A percentile compares a stretch with the other conserved stretches of the same genome.
Evolutionary conservation across 768 basidiomycete genomes (phyloP).

Genomic region (Scleroderma bovista): DNA sequence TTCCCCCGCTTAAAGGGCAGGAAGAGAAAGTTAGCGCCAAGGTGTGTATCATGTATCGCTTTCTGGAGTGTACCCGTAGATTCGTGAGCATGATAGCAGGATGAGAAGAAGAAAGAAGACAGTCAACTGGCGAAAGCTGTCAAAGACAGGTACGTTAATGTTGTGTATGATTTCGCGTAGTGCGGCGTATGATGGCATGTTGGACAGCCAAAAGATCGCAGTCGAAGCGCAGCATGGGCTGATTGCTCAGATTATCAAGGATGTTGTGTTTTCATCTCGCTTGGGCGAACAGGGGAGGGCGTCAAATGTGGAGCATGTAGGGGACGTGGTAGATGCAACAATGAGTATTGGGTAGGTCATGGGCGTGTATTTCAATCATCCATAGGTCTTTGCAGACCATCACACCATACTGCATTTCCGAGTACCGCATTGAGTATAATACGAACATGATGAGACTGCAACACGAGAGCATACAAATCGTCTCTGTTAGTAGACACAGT

Average conservation of each 20-base stretch:
- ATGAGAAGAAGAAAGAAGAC: constrained; percentile 83
- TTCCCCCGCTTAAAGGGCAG: constrained; percentile 48
- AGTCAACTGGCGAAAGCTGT: constrained; percentile 85
- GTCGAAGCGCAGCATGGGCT: constrained; percentile 91
- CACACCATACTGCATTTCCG: no score
- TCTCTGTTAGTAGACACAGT: no score
- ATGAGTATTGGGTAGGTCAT: constrained; percentile 21
- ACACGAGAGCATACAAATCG: no score
- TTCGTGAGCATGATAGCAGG: constrained; percentile 25
- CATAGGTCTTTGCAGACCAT: no score
- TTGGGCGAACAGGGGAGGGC: constrained; percentile 27
- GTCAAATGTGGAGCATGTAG: constrained; percentile 17
- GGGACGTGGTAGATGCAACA: constrained; percentile 32
- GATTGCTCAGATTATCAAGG: constrained; percentile 90
- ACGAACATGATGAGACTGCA: no score
- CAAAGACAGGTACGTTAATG: constrained; percentile 66
- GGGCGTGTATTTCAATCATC: no score
- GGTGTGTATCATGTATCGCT: constrained; percentile 23
- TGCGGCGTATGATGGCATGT: neutral
- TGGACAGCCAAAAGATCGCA: constrained; percentile 74
- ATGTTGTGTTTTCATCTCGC: constrained; percentile 74
- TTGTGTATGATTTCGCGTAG: neutral
- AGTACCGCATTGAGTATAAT: no score
- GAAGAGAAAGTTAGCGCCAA: constrained; percentile 40
- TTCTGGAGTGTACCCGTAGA: neutral